These are phyloP conservation scores for Globisporangium splendens DNA, from an alignment of 352 stramenopile species.

Conservation along the genomic window DNA sequence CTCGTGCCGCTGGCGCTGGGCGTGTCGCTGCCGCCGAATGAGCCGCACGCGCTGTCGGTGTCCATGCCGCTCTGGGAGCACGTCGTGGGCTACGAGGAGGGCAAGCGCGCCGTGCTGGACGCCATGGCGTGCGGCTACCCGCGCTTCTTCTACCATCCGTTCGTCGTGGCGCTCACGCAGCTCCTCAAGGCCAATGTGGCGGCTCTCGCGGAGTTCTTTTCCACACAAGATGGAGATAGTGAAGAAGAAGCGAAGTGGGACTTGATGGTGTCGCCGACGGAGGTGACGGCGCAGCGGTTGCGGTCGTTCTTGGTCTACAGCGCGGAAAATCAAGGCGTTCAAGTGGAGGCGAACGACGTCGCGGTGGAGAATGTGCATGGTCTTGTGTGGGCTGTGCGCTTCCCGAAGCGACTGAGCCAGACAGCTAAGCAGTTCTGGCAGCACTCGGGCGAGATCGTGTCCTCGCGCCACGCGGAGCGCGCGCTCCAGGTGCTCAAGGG, in stretches of 20 bases:
- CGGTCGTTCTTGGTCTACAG: slow-evolving; percentile 62
- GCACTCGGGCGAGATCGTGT: slow-evolving; percentile 91
- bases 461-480: slow-evolving; percentile 74
- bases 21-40: slow-evolving; percentile 61
- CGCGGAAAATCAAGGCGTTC: slow-evolving; percentile 11
- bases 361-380: slow-evolving; percentile 40
- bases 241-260: slow-evolving; percentile 12
- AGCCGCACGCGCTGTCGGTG: slow-evolving; percentile 77
- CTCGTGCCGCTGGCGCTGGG: slow-evolving; percentile 47
- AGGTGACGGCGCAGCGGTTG: slow-evolving; percentile 51
- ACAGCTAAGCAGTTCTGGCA: slow-evolving; percentile 91
- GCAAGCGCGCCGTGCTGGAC: slow-evolving; percentile 48
- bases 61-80: slow-evolving; percentile 80
- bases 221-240: slow-evolving; percentile 6
- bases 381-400: slow-evolving; percentile 67
- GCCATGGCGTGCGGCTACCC: slow-evolving; percentile 89
- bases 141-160: slow-evolving; percentile 90
- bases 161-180: slow-evolving; percentile 67
- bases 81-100: slow-evolving; percentile 92
- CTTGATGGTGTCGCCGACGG: slow-evolving; percentile 52
- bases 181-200: slow-evolving; percentile 20
- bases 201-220: slow-evolving; percentile 23
- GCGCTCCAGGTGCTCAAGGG: slow-evolving; percentile 50
- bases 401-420: slow-evolving; percentile 38
- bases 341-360: slow-evolving; percentile 13